Base-by-base conservation (phyloP, 306 rosid genomes). In the Vigna angularis region DNA sequence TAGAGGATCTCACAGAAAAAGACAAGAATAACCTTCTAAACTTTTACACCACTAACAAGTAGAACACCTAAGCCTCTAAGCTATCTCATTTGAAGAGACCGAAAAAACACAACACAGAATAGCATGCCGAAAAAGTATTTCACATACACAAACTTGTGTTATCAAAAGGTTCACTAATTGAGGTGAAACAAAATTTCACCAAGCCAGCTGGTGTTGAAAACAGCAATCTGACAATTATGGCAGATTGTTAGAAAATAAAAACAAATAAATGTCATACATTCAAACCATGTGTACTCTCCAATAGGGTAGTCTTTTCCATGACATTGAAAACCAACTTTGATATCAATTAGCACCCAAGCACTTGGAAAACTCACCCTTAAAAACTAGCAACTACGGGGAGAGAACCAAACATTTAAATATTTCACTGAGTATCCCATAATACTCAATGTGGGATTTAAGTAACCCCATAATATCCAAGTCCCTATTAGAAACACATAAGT, bases 31-130 rank as follows among this genome's bases (percentile, higher is more conserved):
- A 59, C 45, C 73, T 61, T 70, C 63, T 26, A 70, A 61, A 70
- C 70, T 18, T 70, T 72, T 76, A 59, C 59, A 57, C 70, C 51
- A 42, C 45, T 74, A 32, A 50, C 72, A 68, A 52, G 67, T 47
- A 36, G 65, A 55, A 51, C 26, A 50, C 18, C 32, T 26, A 70
- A 74, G 71, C 17, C 49, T 52, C 47, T 26, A 78, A 69, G 67
- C 75, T 42, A 63, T 74, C 30, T 30, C 56, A 78, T 50, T 66
- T 50, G 40, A 12, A 38, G 86, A 48, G 62, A 55, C 14, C 2
- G 20, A 38, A 30, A 72, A 69, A 28, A 72, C 36, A 65, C 57
- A 65, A 24, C 44, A 17, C 30, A 70, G 69, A 66, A 34, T 69
- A 73, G 30, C 32, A 32, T 50, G 15, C 20, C 7, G 22, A 36